Conservation (phyloP, 495 filamentous ascomycete genomes). For the Cercophora samala region DNA sequence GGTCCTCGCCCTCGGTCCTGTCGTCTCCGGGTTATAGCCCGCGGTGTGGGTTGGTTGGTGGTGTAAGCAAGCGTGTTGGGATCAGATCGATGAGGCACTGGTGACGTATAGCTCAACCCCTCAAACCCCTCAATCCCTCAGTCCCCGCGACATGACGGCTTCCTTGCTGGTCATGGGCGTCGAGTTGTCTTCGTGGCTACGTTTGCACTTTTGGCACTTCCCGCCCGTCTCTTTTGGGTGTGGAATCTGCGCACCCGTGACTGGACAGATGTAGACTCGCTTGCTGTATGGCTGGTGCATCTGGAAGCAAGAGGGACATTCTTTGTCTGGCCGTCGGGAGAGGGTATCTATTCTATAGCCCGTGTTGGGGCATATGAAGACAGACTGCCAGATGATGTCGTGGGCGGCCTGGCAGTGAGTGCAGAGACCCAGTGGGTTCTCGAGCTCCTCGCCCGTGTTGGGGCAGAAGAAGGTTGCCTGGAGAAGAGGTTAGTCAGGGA, state of each 20-base stretch:
- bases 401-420: conserved; percentile 30
- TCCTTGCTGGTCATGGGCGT: conserved; percentile 30
- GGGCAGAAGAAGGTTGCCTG: conserved; percentile 33
- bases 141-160: conserved; percentile 8
- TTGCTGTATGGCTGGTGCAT: conserved; percentile 31
- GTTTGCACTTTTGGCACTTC: conserved; percentile 26
- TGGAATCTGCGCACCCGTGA: conserved; percentile 30
- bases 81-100: background rate
- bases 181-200: conserved; percentile 32
- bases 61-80: background rate
- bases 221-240: conserved; percentile 32
- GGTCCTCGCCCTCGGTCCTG: background rate
- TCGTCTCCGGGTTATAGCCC: background rate
- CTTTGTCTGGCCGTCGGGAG: conserved; percentile 23
- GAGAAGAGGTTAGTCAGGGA: background rate
- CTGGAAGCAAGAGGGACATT: conserved; percentile 35
- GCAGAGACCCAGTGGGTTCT: conserved; percentile 28
- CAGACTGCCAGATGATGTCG: conserved; percentile 37
- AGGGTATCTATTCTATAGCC: conserved; percentile 31
- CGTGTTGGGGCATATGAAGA: conserved; percentile 36
- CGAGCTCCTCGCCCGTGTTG: conserved; percentile 25
- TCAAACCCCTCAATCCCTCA: conserved; percentile 6
- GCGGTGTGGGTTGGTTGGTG: no score
- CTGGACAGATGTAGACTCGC: conserved; percentile 33
- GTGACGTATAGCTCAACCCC: background rate